Evolutionary conservation across 306 rosid species (phyloP), one percentile per base, ranked within the genome.

Genomic region (Delonix regia): DNA sequence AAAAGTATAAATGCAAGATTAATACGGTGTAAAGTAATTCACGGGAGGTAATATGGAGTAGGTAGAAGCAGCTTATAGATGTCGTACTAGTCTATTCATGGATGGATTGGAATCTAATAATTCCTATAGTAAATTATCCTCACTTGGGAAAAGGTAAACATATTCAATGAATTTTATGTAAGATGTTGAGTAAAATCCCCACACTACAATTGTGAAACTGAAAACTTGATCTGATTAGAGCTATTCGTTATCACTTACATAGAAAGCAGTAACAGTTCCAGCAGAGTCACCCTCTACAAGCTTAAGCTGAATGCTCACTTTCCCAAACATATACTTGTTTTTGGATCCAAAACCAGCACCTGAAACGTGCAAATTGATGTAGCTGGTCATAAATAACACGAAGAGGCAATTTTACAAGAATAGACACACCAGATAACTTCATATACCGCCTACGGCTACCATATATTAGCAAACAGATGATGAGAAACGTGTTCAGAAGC

Each of bases 181-280:
- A 30, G 19, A 4, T 38, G 10, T 15, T 2, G 3, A 15, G 15
- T 27, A 21, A 2, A 36, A 33, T n/a, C n/a, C 21, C 55, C 69
- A 16, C 7, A 39, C 56, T 4, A 56, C 1, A 33, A 7, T n/a
- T n/a, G n/a, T 19, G 2, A 6, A 1, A 16, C 11, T 28, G 21
- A 24, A 57, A 25, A 27, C 21, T 15, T 0, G 6, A 6, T 5
- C 2, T 60, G 42, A 18, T 34, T 13, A 47, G 18, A 28, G 30
- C 45, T 11, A 11, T 33, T 27, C 4, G 24, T 55, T 4, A 22
- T 60, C 15, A 78, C 98, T 93, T 74, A 91, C 99, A 81, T 92
- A 95, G 85, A 87, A 95, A 63, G 99, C 98, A 25, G 98, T 91
- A 11, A 95, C 99, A 22, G 98, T 92, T 81, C 99, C 97, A 9